Evolutionary conservation across 129 eudicot species (phyloP).

Genomic region (Flaveria robusta): DNA sequence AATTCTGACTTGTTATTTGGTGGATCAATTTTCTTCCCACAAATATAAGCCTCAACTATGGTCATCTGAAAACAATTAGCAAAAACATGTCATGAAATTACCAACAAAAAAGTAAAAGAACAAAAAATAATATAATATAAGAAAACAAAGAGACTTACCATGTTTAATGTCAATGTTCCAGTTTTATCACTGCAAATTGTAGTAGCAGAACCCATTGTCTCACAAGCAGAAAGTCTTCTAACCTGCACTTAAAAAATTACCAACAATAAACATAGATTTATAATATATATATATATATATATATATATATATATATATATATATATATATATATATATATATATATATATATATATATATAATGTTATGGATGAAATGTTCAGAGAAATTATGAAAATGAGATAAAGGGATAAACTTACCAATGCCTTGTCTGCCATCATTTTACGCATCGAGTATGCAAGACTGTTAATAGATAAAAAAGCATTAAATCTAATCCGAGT

Average conservation of each 20-base stretch:
- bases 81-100: not conserved
- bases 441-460: conserved; percentile 98
- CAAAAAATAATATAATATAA: conserved; percentile 10
- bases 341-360: no score
- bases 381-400: not conserved
- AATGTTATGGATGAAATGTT: not conserved
- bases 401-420: conserved; percentile 44
- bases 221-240: conserved; percentile 98
- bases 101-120: not conserved
- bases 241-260: conserved; percentile 56
- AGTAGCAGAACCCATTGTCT: conserved; percentile 99
- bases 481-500: not conserved
- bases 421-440: conserved; percentile 99
- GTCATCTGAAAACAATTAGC: conserved; percentile 68
- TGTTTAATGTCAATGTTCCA: conserved; percentile 90
- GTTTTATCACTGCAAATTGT: conserved; percentile 99
- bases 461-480: conserved; percentile 46
- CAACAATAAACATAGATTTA: not conserved
- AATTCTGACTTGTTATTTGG: conserved; percentile 55
- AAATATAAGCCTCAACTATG: conserved; percentile 69
- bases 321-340: no score
- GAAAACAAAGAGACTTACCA: conserved; percentile 44
- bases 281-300: not conserved
- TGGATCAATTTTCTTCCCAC: conserved; percentile 66
- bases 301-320: no score